phyloP scores from a whole-genome alignment of 768 basidiomycete genomes.

The Boletus pseudo-olivaceus region DNA sequence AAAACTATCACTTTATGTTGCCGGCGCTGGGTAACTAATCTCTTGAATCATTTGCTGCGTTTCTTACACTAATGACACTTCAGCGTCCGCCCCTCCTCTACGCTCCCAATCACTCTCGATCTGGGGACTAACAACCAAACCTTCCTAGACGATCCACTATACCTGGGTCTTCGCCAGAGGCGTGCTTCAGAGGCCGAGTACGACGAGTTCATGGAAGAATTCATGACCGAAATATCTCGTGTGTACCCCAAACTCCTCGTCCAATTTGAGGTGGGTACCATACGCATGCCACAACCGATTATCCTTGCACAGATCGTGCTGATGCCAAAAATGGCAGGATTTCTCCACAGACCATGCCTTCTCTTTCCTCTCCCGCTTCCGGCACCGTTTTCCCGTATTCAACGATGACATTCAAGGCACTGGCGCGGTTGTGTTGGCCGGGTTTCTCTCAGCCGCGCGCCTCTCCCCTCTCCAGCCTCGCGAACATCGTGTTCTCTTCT shows the following conservation, averaged over 20 bases:
- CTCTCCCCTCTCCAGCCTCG: slow-evolving; percentile 61
- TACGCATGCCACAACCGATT: neutral
- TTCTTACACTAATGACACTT: slow-evolving; percentile 1
- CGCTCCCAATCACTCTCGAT: slow-evolving; percentile 82
- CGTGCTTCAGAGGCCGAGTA: slow-evolving; percentile 63
- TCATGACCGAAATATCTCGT: slow-evolving; percentile 76
- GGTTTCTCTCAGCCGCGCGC: slow-evolving; percentile 84
- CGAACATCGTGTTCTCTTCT: slow-evolving; percentile 85
- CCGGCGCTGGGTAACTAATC: slow-evolving; percentile 73
- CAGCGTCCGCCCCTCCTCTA: slow-evolving; percentile 73
- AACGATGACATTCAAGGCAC: slow-evolving; percentile 93
- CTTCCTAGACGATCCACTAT: slow-evolving; percentile 82
- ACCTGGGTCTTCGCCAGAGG: slow-evolving; percentile 78
- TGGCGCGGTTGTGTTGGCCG: slow-evolving; percentile 87
- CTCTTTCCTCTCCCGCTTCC: slow-evolving; percentile 73
- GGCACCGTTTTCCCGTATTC: slow-evolving; percentile 73
- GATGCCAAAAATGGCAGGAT: slow-evolving; percentile 46
- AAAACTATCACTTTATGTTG: slow-evolving; percentile 88
- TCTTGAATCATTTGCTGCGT: neutral
- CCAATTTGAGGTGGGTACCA: slow-evolving; percentile 67
- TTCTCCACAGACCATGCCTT: slow-evolving; percentile 93
- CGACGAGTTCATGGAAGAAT: slow-evolving; percentile 87
- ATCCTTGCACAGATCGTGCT: neutral
- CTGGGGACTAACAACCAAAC: slow-evolving; percentile 84
- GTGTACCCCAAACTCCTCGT: slow-evolving; percentile 80